These are phyloP conservation scores for Peronosclerospora sorghi DNA, from an alignment of 352 stramenopile genomes.

Conservation along the genomic window DNA sequence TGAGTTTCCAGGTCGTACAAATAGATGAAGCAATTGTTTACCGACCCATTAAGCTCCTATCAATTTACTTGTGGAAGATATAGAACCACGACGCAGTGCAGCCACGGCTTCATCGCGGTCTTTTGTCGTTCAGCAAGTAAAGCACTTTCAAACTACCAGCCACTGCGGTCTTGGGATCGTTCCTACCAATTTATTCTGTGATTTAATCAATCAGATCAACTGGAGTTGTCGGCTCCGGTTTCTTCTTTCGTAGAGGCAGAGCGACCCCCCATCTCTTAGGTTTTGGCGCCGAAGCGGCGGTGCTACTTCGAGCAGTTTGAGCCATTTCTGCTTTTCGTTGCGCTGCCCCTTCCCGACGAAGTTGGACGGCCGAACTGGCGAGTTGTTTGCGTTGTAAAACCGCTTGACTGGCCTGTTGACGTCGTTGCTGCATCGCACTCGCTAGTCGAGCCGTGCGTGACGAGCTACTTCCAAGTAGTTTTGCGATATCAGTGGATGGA, in stretches of 20 bases:
- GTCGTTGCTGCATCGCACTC: conserved; percentile 22
- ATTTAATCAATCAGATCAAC: too few species aligned
- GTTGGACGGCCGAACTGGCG: conserved; percentile 12
- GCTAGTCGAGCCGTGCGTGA: conserved; percentile 20
- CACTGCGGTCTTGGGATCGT: too few species aligned
- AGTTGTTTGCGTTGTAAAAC: conserved; percentile 25
- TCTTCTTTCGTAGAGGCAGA: conserved; percentile 13
- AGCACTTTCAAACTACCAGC: too few species aligned
- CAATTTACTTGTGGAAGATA: too few species aligned
- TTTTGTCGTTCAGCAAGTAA: too few species aligned
- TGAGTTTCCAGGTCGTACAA: too few species aligned
- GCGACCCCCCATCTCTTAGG: conserved; percentile 25
- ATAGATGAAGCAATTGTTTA: too few species aligned
- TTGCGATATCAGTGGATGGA: conserved; percentile 32
- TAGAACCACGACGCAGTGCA: too few species aligned
- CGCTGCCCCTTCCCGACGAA: conserved; percentile 12
- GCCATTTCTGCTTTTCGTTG: conserved; percentile 4
- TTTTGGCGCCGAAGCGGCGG: conserved; percentile 16
- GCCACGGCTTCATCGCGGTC: too few species aligned
- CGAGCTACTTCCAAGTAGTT: conserved; percentile 20
- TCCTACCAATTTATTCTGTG: too few species aligned
- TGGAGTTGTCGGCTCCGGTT: conserved; percentile 6
- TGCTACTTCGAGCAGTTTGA: background rate
- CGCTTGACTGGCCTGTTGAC: conserved; percentile 19
- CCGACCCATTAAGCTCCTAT: too few species aligned